Evolutionary conservation across 2,329 filamentous ascomycete species (phyloP).

Genomic region (Cladosporium sp.): DNA sequence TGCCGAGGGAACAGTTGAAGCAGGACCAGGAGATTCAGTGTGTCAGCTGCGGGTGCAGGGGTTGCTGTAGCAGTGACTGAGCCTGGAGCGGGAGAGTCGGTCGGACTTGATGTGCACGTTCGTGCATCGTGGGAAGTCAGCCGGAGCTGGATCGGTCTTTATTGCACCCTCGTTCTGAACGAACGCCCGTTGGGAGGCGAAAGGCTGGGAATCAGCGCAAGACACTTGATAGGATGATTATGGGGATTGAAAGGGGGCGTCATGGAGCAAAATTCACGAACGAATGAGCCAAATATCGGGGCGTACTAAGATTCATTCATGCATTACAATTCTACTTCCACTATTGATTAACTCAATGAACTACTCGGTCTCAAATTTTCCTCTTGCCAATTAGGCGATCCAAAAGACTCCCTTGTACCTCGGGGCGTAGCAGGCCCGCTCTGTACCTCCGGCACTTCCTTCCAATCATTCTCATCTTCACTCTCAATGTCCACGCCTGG

Average conservation of each 20-base stretch:
- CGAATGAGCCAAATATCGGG: too few species aligned
- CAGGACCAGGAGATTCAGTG: conserved; percentile 89
- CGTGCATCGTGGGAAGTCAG: too few species aligned
- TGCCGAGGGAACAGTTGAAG: conserved; percentile 84
- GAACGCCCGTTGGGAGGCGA: too few species aligned
- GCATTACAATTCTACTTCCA: neutral
- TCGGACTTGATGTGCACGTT: too few species aligned
- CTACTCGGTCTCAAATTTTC: neutral
- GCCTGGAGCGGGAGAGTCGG: neutral
- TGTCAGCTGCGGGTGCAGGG: conserved; percentile 89
- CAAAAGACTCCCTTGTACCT: conserved; percentile 33
- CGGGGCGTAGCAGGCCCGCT: conserved; percentile 42
- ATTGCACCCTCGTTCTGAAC: too few species aligned
- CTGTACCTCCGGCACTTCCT: conserved; percentile 29
- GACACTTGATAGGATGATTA: too few species aligned
- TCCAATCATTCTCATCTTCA: conserved; percentile 18
- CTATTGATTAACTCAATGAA: neutral
- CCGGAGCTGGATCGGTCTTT: too few species aligned
- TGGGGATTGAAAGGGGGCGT: too few species aligned
- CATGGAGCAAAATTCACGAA: too few species aligned
- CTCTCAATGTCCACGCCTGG: conserved; percentile 15
- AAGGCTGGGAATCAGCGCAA: too few species aligned
- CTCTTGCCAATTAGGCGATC: conserved; percentile 2
- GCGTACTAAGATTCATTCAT: too few species aligned
- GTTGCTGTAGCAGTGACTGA: conserved; percentile 81